Conservation (phyloP, 2,329 filamentous ascomycete genomes). For the Trichoderma hamatum region DNA sequence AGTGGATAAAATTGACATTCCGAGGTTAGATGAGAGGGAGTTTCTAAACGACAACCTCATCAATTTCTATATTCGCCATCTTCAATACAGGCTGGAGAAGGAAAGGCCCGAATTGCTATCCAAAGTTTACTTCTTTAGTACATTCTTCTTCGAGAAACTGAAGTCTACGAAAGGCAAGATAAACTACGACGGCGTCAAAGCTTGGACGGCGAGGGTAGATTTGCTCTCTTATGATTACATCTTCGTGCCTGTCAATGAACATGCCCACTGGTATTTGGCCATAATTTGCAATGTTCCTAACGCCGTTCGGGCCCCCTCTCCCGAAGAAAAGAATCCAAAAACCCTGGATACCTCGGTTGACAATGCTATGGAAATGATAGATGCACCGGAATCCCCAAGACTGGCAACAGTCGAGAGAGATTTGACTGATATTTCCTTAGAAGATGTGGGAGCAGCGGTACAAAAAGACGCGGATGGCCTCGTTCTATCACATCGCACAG, state of each 20-base stretch:
- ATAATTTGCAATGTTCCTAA: constrained; percentile 88
- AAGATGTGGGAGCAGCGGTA: constrained; percentile 24
- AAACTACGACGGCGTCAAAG: constrained; percentile 82
- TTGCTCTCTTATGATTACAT: constrained; percentile 86
- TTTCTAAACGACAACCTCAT: constrained; percentile 94
- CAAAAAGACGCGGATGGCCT: constrained; percentile 12
- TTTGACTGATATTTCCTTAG: constrained; percentile 34
- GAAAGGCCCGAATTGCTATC: constrained; percentile 59
- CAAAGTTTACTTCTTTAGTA: constrained; percentile 86
- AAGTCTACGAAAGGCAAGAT: constrained; percentile 65
- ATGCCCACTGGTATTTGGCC: constrained; percentile 88
- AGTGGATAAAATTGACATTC: constrained; percentile 73
- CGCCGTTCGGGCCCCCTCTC: constrained; percentile 47
- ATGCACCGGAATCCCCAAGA: constrained; percentile 23
- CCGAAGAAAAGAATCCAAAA: constrained; percentile 20
- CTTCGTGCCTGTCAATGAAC: constrained; percentile 88
- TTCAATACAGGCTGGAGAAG: constrained; percentile 63
- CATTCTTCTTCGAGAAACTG: constrained; percentile 84
- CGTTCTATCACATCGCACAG: not conserved
- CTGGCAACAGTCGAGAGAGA: constrained; percentile 30
- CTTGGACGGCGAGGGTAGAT: constrained; percentile 86
- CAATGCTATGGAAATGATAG: constrained; percentile 26
- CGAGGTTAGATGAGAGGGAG: constrained; percentile 77
- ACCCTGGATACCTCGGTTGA: constrained; percentile 22
- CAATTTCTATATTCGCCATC: constrained; percentile 78